Conservation (phyloP, 352 stramenopile genomes). For the Pythium insidiosum region DNA sequence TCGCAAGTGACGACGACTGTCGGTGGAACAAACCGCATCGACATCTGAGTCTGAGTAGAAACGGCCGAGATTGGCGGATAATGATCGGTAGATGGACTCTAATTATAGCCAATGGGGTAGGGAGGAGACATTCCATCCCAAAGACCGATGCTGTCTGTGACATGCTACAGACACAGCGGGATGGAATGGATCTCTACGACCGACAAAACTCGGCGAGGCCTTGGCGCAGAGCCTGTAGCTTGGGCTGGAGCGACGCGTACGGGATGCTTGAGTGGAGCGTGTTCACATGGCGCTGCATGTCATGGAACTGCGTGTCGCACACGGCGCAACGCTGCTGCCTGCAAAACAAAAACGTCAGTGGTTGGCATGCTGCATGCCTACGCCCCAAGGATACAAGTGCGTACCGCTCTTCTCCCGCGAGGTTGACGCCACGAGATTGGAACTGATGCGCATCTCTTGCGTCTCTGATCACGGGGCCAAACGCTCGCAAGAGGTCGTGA, state of each 20-base stretch:
- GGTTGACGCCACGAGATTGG: slow-evolving; percentile 48
- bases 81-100: too few relatives aligned
- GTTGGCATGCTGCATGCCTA: too few relatives aligned
- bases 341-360: neutral
- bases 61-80: too few relatives aligned
- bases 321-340: slow-evolving; percentile 48
- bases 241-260: slow-evolving; percentile 33
- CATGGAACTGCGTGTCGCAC: slow-evolving; percentile 60
- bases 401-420: slow-evolving; percentile 69
- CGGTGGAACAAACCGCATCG: too few relatives aligned
- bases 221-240: slow-evolving; percentile 31
- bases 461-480: slow-evolving; percentile 67
- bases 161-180: too few relatives aligned
- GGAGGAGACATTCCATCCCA: too few relatives aligned
- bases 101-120: too few relatives aligned
- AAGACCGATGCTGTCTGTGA: too few relatives aligned
- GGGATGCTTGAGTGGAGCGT: slow-evolving; percentile 18
- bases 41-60: too few relatives aligned
- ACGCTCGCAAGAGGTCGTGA: slow-evolving; percentile 64
- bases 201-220: slow-evolving; percentile 37
- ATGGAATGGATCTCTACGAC: too few relatives aligned
- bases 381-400: too few relatives aligned
- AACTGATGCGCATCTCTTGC: slow-evolving; percentile 35
- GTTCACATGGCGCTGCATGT: slow-evolving; percentile 46
- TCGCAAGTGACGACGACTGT: too few relatives aligned